These are phyloP conservation scores for Aegilops longissima DNA, from an alignment of 176 grass and related monocot species.

Conservation along the genomic window DNA sequence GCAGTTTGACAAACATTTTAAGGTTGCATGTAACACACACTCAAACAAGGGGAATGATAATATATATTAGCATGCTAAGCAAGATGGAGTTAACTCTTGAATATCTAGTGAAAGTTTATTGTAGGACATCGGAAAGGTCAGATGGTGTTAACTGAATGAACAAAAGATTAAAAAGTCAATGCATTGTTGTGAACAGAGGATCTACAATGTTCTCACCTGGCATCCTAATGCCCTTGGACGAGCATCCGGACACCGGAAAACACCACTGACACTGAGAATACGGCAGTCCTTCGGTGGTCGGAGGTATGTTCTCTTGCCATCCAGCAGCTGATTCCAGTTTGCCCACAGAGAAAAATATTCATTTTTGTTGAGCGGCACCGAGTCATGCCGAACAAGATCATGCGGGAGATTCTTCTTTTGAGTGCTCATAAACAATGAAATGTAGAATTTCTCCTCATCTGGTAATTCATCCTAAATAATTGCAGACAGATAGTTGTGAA, in stretches of 20 bases:
- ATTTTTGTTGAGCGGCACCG: not conserved
- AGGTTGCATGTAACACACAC: too few species aligned
- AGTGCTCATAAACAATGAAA: not conserved
- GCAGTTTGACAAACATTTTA: not conserved
- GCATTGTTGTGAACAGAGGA: not conserved
- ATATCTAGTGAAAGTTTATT: not conserved
- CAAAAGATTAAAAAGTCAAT: not conserved
- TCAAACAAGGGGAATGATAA: not conserved
- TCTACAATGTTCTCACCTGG: not conserved
- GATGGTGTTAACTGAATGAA: not conserved
- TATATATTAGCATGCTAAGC: too few species aligned
- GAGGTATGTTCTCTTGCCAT: slow-evolving; percentile 9
- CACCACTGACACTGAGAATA: not conserved
- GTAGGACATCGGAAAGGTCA: not conserved
- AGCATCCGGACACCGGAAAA: not conserved
- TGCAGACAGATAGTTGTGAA: not conserved
- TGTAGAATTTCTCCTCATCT: not conserved
- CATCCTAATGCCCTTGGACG: not conserved
- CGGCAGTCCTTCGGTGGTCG: not conserved
- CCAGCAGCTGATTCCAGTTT: not conserved
- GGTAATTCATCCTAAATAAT: not conserved
- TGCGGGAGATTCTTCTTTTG: not conserved
- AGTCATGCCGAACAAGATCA: not conserved
- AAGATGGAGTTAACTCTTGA: not conserved
- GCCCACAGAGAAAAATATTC: not conserved